Evolutionary conservation across 2,329 filamentous ascomycete species (phyloP).

Genomic region (Chaetomium sp.): DNA sequence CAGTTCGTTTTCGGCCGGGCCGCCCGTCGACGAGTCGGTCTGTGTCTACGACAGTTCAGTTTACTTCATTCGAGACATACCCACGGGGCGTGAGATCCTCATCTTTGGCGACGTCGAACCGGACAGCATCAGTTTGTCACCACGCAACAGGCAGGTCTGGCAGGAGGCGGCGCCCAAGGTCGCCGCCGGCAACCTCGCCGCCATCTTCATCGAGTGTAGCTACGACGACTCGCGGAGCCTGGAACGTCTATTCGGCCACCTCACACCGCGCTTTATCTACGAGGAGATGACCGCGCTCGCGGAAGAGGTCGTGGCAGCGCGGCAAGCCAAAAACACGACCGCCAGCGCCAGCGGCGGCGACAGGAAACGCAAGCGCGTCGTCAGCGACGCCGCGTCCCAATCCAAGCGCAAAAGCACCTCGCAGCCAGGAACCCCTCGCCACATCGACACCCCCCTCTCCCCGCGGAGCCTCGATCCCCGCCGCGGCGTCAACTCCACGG

Average conservation of each 20-base stretch:
- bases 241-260: conserved; percentile 81
- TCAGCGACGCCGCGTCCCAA: conserved; percentile 42
- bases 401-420: conserved; percentile 30
- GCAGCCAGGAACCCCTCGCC: conserved; percentile 21
- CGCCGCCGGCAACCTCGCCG: conserved; percentile 67
- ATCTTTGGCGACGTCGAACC: conserved; percentile 97
- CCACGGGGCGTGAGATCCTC: conserved; percentile 74
- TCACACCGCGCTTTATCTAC: conserved; percentile 80
- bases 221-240: conserved; percentile 81
- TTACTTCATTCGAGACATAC: conserved; percentile 83
- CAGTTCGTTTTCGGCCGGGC: conserved; percentile 23
- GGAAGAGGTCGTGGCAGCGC: conserved; percentile 63
- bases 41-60: conserved; percentile 87
- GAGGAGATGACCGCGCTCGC: conserved; percentile 76
- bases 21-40: conserved; percentile 47
- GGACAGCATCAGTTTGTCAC: conserved; percentile 78
- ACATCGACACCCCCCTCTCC: conserved; percentile 28
- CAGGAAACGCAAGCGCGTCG: conserved; percentile 63
- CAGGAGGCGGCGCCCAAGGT: conserved; percentile 86
- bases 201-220: conserved; percentile 94
- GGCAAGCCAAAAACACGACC: conserved; percentile 33
- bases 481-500: conserved; percentile 18
- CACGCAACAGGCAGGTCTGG: conserved; percentile 84
- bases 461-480: conserved; percentile 8
- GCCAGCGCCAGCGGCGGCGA: conserved; percentile 34